Evolutionary conservation across 179 eudicot genomes (phyloP).

Genomic region (Beta corolliflora): DNA sequence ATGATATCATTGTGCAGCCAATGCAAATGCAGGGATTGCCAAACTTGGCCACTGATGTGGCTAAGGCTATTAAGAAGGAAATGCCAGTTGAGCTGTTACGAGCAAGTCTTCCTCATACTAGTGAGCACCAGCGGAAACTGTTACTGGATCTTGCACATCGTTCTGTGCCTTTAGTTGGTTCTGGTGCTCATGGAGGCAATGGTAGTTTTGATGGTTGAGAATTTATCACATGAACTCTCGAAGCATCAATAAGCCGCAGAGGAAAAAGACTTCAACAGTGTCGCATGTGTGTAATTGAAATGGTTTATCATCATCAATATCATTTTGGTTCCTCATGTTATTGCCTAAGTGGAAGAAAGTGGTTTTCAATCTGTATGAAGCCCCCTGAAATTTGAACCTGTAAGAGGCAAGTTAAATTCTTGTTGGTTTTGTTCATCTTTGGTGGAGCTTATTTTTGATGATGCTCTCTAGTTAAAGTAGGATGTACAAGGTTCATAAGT

Average conservation of each 20-base stretch:
- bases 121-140: slow-evolving; percentile 68
- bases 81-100: slow-evolving; percentile 93
- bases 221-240: background rate
- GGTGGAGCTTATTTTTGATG: slow-evolving; percentile 56
- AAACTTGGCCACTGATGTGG: slow-evolving; percentile 51
- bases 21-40: slow-evolving; percentile 48
- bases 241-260: background rate
- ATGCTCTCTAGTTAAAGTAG: slow-evolving; percentile 52
- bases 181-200: slow-evolving; percentile 42
- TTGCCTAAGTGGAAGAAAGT: slow-evolving; percentile 4
- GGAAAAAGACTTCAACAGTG: background rate
- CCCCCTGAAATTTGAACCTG: slow-evolving; percentile 5
- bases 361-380: slow-evolving; percentile 15
- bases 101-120: slow-evolving; percentile 88
- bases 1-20: slow-evolving; percentile 72
- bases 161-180: slow-evolving; percentile 64
- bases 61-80: slow-evolving; percentile 69
- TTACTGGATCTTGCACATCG: slow-evolving; percentile 74
- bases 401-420: slow-evolving; percentile 12
- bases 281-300: background rate
- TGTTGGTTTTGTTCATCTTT: slow-evolving; percentile 12
- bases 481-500: slow-evolving; percentile 45
- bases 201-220: slow-evolving; percentile 31
- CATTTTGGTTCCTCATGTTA: slow-evolving; percentile 4
- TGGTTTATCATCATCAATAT: slow-evolving; percentile 1